Evolutionary conservation across 2,329 filamentous ascomycete genomes (phyloP), one percentile per base, ranked within the genome.

Genomic region (Coleophoma cylindrospora): DNA sequence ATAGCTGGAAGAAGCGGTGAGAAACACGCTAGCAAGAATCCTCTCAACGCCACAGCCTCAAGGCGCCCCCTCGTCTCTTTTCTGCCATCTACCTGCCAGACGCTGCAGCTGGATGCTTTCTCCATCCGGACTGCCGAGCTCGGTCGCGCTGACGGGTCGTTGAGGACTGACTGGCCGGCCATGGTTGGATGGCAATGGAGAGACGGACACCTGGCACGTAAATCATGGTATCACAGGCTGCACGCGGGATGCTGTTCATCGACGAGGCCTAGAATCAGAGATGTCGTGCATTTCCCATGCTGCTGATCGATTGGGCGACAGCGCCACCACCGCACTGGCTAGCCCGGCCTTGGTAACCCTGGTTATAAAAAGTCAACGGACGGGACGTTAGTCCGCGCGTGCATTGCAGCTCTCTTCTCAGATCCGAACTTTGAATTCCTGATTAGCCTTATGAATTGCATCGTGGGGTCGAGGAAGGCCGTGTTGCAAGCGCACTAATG

Each of bases 401-500:
- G 41, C 41, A 44, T 14, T 38, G 36, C 36, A 38, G 36, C 15
- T 38, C 15, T 38, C 14, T 38, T 38, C 15, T 38, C 14, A 38
- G 36, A 38, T 38, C 36, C 41, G n/a, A 43, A 43, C 40, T 22
- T 22, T 22, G n/a, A 44, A 44, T 27, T 27, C 32, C 21, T 44
- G 41, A 44, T 44, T 27, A 15, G 41, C 41, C 41, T 44, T 44
- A 44, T 44, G 41, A 44, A 44, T 44, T 44, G 41, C 41, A 44
- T 38, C 36, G 36, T 38, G 36, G 36, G 36, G 36, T 38, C 7
- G 27, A 8, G 3, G 27, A 27, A 27, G 27, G 27, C 9, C 27
- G 27, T 27, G 27, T 27, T 27, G 27, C 27, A 27, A 27, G 7
- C 27, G 27, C 27, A 27, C 27, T 27, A 27, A 27, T 27, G 9